Evolutionary conservation across 2,329 filamentous ascomycete genomes (phyloP).

Genomic region (Penicillium sclerotigenum): DNA sequence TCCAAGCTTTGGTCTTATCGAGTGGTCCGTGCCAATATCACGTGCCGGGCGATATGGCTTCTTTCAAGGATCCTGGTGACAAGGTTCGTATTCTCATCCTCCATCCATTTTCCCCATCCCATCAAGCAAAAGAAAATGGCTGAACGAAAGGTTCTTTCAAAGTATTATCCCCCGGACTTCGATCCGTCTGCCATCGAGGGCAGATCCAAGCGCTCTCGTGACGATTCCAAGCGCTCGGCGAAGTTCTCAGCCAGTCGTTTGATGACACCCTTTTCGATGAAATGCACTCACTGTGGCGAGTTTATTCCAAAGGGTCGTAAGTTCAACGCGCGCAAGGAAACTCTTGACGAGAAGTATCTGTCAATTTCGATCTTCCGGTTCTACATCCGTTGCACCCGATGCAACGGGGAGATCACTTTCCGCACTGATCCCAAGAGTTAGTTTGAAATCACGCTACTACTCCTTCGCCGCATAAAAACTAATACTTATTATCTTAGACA

Average conservation of each 20-base stretch:
- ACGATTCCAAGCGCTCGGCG: constrained; percentile 60
- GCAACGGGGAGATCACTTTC: constrained; percentile 84
- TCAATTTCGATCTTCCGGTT: constrained; percentile 84
- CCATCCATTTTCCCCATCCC: too few species aligned
- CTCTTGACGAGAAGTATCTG: constrained; percentile 84
- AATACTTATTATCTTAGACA: constrained; percentile 35
- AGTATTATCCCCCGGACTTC: constrained; percentile 71
- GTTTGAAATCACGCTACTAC: background rate
- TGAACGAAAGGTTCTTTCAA: constrained; percentile 72
- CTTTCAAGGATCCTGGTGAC: too few species aligned
- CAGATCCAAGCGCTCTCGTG: constrained; percentile 50
- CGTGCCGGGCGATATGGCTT: too few species aligned
- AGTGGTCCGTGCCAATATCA: too few species aligned
- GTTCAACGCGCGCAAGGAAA: constrained; percentile 94
- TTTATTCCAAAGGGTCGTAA: constrained; percentile 92
- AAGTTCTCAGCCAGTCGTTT: constrained; percentile 67
- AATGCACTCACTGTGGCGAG: constrained; percentile 61
- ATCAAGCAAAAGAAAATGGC: constrained; percentile 56
- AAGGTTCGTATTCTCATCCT: too few species aligned
- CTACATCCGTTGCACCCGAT: constrained; percentile 86
- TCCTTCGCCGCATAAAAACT: background rate
- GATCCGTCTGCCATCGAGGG: constrained; percentile 79
- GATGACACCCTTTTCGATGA: constrained; percentile 85
- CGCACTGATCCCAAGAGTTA: constrained; percentile 86
- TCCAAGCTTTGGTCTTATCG: too few species aligned